phyloP scores from a whole-genome alignment of 306 rosid genomes.

The Acacia confusa region DNA sequence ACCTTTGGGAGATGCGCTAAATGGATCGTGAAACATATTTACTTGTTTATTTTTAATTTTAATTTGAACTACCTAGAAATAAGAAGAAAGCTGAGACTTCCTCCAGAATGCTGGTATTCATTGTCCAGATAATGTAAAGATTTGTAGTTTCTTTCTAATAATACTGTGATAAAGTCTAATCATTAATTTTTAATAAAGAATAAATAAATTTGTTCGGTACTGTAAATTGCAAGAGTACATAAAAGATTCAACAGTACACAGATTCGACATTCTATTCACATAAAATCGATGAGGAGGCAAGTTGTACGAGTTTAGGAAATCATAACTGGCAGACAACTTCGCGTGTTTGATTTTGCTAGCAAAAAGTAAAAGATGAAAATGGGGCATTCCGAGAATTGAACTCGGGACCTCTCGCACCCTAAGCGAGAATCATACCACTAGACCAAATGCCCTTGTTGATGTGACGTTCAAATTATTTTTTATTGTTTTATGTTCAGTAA shows the following conservation, averaged over 20 bases:
- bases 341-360: not conserved
- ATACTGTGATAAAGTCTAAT: too few species aligned
- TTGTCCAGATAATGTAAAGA: not conserved
- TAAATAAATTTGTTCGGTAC: not conserved
- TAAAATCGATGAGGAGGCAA: not conserved
- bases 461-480: too few species aligned
- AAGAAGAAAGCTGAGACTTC: not conserved
- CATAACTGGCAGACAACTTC: not conserved
- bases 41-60: not conserved
- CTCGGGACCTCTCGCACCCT: constrained; percentile 62
- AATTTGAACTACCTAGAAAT: not conserved
- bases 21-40: not conserved
- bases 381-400: constrained; percentile 59
- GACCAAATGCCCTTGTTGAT: constrained; percentile 39
- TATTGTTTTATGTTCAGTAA: rapidly evolving
- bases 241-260: too few species aligned
- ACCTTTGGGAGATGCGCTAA: not conserved
- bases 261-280: not conserved
- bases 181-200: not conserved
- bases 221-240: too few species aligned
- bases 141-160: too few species aligned
- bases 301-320: not conserved
- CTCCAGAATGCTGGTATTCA: not conserved
- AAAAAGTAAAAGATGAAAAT: not conserved
- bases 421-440: constrained; percentile 60